Evolutionary conservation across 2,329 filamentous ascomycete species (phyloP).

Genomic region (Arthrobotrys megalospora): DNA sequence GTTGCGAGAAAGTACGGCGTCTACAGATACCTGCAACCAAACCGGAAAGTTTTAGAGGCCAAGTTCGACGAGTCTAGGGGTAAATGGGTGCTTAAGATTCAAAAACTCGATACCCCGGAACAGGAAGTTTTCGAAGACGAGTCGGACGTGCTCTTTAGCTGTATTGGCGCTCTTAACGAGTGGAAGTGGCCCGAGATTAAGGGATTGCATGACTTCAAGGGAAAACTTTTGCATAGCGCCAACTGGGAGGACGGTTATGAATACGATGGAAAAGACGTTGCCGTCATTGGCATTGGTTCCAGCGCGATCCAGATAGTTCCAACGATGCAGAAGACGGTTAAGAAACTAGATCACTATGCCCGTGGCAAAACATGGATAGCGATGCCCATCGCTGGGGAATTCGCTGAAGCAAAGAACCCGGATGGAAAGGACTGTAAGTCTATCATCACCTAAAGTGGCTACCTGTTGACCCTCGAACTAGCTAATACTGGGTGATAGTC

Average conservation of each 20-base stretch:
- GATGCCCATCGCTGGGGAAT: slow-evolving; percentile 66
- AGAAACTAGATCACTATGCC: slow-evolving; percentile 71
- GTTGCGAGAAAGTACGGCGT: slow-evolving; percentile 70
- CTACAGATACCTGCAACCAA: slow-evolving; percentile 70
- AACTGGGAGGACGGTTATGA: slow-evolving; percentile 69
- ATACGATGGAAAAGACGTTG: slow-evolving; percentile 70
- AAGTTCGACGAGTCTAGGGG: slow-evolving; percentile 67
- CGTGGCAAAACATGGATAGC: slow-evolving; percentile 63
- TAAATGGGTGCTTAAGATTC: slow-evolving; percentile 62
- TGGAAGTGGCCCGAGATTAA: slow-evolving; percentile 73
- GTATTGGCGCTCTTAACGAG: slow-evolving; percentile 72
- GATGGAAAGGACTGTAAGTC: slow-evolving; percentile 66
- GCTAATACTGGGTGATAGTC: slow-evolving; percentile 9
- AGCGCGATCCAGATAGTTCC: slow-evolving; percentile 73
- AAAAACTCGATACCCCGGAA: slow-evolving; percentile 57
- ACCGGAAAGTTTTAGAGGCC: slow-evolving; percentile 68
- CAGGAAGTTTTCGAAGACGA: slow-evolving; percentile 62
- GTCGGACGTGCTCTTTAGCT: slow-evolving; percentile 64
- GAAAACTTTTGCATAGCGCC: slow-evolving; percentile 72
- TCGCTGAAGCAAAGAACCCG: slow-evolving; percentile 65
- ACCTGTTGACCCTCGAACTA: neutral
- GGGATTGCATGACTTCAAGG: slow-evolving; percentile 70
- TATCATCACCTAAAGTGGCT: neutral
- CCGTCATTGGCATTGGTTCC: slow-evolving; percentile 74
- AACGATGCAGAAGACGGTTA: slow-evolving; percentile 70